Evolutionary conservation across 2,329 filamentous ascomycete genomes (phyloP).

Genomic region (Claviceps sp.): DNA sequence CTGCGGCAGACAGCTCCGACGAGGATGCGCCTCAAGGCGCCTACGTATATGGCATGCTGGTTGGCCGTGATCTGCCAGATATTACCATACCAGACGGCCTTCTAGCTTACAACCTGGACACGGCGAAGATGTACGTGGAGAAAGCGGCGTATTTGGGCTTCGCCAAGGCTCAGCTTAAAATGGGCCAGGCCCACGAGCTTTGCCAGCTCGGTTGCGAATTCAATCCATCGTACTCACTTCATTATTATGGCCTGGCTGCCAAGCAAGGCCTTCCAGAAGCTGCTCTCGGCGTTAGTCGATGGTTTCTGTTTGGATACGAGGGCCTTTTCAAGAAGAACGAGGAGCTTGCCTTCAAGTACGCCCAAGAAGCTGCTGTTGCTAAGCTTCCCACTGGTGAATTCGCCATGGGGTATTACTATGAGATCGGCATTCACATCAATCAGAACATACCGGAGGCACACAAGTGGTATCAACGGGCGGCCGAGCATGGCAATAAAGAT

Average conservation of each 20-base stretch:
- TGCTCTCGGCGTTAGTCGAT: constrained; percentile 92
- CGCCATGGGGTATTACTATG: constrained; percentile 92
- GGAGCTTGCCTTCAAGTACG: constrained; percentile 81
- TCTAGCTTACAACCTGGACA: constrained; percentile 57
- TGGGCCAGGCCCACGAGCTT: constrained; percentile 91
- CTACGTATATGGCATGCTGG: constrained; percentile 90
- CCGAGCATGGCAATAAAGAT: constrained; percentile 84
- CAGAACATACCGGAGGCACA: constrained; percentile 71
- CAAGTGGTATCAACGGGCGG: constrained; percentile 82
- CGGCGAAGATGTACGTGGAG: constrained; percentile 78
- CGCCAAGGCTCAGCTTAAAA: constrained; percentile 90
- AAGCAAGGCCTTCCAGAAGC: constrained; percentile 88
- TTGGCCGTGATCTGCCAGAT: constrained; percentile 82
- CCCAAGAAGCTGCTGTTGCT: constrained; percentile 67
- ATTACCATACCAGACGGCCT: constrained; percentile 61
- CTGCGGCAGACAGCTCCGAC: constrained; percentile 75
- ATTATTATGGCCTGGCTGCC: constrained; percentile 89
- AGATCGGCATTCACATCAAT: constrained; percentile 87
- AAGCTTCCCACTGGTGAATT: constrained; percentile 88
- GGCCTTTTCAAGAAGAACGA: constrained; percentile 92
- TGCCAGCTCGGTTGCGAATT: constrained; percentile 92
- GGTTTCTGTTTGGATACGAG: constrained; percentile 94
- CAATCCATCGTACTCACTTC: constrained; percentile 78
- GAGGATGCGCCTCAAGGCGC: constrained; percentile 95
- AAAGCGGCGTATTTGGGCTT: constrained; percentile 95